A percentile compares a stretch with the other conserved stretches of the same genome.
Evolutionary conservation across 2,329 filamentous ascomycete species (phyloP).

Genomic region (Xylariales sp.): DNA sequence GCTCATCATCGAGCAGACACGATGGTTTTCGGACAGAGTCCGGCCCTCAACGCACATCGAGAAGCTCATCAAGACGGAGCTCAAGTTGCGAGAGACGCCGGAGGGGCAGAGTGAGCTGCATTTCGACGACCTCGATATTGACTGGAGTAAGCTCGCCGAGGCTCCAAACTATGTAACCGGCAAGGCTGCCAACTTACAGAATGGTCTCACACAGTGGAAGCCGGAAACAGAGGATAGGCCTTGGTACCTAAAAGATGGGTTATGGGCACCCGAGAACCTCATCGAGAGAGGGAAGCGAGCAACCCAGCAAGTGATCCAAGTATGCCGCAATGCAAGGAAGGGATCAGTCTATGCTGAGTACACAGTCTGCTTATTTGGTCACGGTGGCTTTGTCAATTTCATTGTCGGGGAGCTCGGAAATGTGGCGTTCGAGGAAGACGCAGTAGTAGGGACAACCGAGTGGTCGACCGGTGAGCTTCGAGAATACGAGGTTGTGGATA

Average conservation of each 20-base stretch:
- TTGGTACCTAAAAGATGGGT: not conserved
- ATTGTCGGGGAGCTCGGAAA: slow-evolving; percentile 2
- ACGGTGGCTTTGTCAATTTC: slow-evolving; percentile 11
- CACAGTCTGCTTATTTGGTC: slow-evolving; percentile 7
- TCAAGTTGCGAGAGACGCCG: not conserved
- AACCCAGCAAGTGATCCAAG: not conserved
- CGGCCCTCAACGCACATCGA: not conserved
- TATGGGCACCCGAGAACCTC: slow-evolving; percentile 4
- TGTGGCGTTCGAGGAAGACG: not conserved
- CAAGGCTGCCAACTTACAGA: not conserved
- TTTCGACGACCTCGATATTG: slow-evolving; percentile 2
- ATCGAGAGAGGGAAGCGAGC: not conserved
- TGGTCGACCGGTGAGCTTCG: slow-evolving; percentile 13
- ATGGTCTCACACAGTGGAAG: not conserved
- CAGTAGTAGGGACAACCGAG: slow-evolving; percentile 12
- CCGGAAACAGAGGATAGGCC: not conserved
- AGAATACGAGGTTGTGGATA: slow-evolving; percentile 2
- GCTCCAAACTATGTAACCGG: not conserved
- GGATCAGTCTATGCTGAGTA: not conserved
- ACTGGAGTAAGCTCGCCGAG: not conserved
- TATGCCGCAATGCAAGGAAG: not conserved
- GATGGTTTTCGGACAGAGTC: slow-evolving; percentile 11
- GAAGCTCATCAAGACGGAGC: not conserved
- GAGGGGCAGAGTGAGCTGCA: not conserved
- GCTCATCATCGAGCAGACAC: slow-evolving; percentile 9